Percentiles rank a stretch among this genome's conserved stretches.
phyloP scores from a whole-genome alignment of 352 stramenopile genomes.

The Pythium rhizo-oryzae region DNA sequence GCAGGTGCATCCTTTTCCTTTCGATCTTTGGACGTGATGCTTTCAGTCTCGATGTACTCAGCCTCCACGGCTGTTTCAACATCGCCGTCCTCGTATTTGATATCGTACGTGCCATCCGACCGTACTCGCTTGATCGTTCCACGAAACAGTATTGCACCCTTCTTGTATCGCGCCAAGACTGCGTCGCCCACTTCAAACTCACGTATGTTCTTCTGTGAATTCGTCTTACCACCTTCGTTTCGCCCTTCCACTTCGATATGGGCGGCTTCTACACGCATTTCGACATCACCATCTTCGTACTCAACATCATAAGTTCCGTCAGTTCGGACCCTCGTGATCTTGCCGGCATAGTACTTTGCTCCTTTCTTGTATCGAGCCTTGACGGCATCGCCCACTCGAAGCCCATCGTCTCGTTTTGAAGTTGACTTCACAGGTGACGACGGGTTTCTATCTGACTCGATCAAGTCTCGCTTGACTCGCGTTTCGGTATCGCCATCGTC shows the following conservation, averaged over 20 bases:
- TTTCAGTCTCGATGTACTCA: constrained; percentile 37
- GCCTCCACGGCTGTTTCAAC: constrained; percentile 23
- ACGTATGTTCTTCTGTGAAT: constrained; percentile 26
- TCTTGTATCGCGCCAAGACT: constrained; percentile 47
- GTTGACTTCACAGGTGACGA: constrained; percentile 5
- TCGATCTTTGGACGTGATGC: constrained; percentile 6
- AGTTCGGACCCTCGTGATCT: constrained; percentile 53
- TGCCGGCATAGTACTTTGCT: constrained; percentile 56
- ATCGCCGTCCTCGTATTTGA: constrained; percentile 45
- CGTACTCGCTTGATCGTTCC: constrained; percentile 42
- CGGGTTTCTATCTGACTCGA: constrained; percentile 21
- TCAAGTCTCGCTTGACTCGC: constrained; percentile 44
- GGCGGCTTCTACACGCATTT: constrained; percentile 37
- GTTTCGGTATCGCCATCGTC: constrained; percentile 64
- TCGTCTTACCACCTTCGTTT: neutral
- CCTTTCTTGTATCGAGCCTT: constrained; percentile 72
- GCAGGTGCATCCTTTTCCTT: neutral
- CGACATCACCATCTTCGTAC: constrained; percentile 63
- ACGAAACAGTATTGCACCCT: constrained; percentile 35
- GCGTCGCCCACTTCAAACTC: constrained; percentile 28
- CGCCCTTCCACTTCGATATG: constrained; percentile 30
- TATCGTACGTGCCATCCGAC: constrained; percentile 47
- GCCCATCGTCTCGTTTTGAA: neutral
- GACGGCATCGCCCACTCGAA: constrained; percentile 46
- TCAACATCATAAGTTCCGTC: constrained; percentile 73